Evolutionary conservation across 148 eudicot genomes (phyloP), one percentile per base, ranked within the genome.

Genomic region (Silene latifolia): DNA sequence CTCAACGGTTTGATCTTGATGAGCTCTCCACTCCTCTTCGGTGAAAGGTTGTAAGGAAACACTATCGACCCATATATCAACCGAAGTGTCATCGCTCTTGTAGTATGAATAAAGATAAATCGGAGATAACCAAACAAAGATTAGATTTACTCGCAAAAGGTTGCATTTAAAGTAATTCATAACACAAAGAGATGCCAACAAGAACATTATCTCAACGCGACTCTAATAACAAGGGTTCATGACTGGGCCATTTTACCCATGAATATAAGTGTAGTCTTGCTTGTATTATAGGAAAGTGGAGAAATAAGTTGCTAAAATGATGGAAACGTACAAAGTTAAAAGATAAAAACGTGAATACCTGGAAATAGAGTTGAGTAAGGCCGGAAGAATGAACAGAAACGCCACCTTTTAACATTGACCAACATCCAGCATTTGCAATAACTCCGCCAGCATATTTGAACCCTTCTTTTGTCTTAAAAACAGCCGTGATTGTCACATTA

Each of bases 381-480:
- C 80, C 82, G 0, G 82, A 46, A 20, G 70, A 71, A 72, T 74
- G 73, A 4, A 84, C 76, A 7, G 78, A 44, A 32, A 84, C 77
- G 1, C 93, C 93, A 4, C 93, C 93, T 81, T 87, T 89, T n/a
- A 89, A 81, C 88, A 89, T 82, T 39, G 85, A 84, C 93, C 93
- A 89, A 23, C 93, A 89, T 20, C 90, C 93, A 53, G 80, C 70
- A 58, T 82, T 72, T 48, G 93, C 89, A 21, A 85, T 71, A 5
- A 82, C 85, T 58, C 80, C 74, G 15, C 90, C 90, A 8, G 81
- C 82, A 42, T 82, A 69, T 27, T 76, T 72, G 66, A 14, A 60
- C 39, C 74, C 61, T 48, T 79, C 74, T 17, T 44, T 62, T 2
- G 77, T 53, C 59, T 57, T 80, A 69, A 85, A 60, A 20, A 67